Base-by-base conservation (phyloP, 2,329 filamentous ascomycete species). In the Akanthomyces uredinophilus region DNA sequence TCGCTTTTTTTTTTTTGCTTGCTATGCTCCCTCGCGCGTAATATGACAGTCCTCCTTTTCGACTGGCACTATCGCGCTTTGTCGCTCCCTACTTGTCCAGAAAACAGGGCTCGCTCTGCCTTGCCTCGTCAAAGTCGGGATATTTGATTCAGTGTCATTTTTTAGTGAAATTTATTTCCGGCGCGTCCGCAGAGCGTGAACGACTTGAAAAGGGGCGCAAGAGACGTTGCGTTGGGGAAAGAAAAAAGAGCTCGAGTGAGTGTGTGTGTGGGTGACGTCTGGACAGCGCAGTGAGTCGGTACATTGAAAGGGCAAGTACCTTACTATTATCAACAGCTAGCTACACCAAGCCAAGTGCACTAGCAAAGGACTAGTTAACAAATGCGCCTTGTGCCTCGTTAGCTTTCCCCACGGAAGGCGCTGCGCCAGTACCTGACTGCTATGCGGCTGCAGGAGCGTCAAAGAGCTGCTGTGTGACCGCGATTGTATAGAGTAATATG, bases 211-310 rank as follows among this genome's bases (percentile, higher is more conserved):
- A 46, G 37, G 11, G 43, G 46, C 44, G 32, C 10, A 41, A 50
- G 32, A 58, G 32, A 22, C 46, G 32, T 46, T 46, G 14, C 18
- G 54, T 57, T 50, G 55, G 22, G 55, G 16, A 29, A 50, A 35
- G 46, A 58, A 50, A 58, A 50, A 39, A 58, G 35, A 58, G 44
- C 44, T 50, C 44, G 32, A 39, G 5, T 46, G 43, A 35, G 55
- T 58, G 55, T 46, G 43, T 46, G 55, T 58, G 55, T 50, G 44
- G 32, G 14, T 39, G 51, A 54, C 32, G 55, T 46, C 41, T 47
- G 27, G 18, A 11, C 41, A n/a, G 22, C 24, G 27, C 47, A 50
- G 11, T 11, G 24, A 24, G 20, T 22, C n/a, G 27, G n/a, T 46
- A 11, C 47, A 29, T 16, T 39, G 37, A 39, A 16, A 22, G 24